A percentile compares a stretch with the other conserved stretches of the same genome.
Evolutionary conservation across 768 basidiomycete genomes (phyloP).

Genomic region (Artomyces pyxidatus): DNA sequence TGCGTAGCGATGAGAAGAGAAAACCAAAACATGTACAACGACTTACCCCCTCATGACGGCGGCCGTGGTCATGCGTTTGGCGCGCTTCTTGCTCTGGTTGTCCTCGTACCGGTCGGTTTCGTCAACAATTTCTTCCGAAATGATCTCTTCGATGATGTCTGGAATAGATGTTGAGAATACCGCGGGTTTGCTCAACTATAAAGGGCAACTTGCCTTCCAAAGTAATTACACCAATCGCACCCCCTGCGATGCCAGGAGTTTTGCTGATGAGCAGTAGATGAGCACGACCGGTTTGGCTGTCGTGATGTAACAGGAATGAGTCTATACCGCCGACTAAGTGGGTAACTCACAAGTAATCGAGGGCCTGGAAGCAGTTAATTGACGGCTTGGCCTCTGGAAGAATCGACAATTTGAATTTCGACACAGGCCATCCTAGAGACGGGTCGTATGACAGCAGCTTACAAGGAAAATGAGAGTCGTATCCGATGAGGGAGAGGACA

Average conservation of each 20-base stretch:
- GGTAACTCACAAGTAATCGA: slow-evolving; percentile 78
- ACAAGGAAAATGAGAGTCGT: background rate
- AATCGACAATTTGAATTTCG: slow-evolving; percentile 68
- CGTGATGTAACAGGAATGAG: background rate
- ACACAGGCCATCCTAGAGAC: slow-evolving; percentile 63
- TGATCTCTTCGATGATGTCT: slow-evolving; percentile 92
- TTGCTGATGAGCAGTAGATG: slow-evolving; percentile 82
- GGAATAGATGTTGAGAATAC: too few relatives aligned
- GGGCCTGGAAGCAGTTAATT: slow-evolving; percentile 90
- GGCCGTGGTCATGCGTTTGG: slow-evolving; percentile 62
- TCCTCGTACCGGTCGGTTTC: slow-evolving; percentile 90
- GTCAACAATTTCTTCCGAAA: slow-evolving; percentile 92
- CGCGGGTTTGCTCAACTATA: too few relatives aligned
- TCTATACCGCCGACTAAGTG: too few relatives aligned
- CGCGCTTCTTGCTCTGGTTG: slow-evolving; percentile 71
- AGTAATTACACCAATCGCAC: slow-evolving; percentile 87
- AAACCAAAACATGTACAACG: background rate
- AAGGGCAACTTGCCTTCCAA: slow-evolving; percentile 65
- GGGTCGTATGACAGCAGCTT: slow-evolving; percentile 89
- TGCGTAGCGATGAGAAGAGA: slow-evolving; percentile 13
- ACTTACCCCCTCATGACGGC: slow-evolving; percentile 73
- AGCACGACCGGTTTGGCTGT: slow-evolving; percentile 87
- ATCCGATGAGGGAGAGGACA: slow-evolving; percentile 33
- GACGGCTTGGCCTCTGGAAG: slow-evolving; percentile 82
- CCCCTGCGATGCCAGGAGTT: slow-evolving; percentile 75